Evolutionary conservation across 768 basidiomycete species (phyloP), one percentile per base, ranked within the genome.

Genomic region (Melanogaster broomeanus): DNA sequence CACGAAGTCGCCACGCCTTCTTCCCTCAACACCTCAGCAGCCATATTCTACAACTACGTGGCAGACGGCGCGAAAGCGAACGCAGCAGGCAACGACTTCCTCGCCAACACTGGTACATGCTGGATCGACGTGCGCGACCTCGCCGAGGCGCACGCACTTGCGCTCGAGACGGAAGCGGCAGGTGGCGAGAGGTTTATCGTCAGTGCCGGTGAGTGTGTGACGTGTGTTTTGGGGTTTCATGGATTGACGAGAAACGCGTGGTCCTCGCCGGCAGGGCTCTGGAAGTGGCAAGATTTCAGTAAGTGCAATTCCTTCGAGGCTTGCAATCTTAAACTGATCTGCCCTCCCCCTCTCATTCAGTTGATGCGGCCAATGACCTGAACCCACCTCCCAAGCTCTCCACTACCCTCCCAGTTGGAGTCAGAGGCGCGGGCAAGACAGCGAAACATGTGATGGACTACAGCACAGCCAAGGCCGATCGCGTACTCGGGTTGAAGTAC

Each of bases 101-200:
- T 66, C 30, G 60, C 59, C 19, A 48, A 59, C 15, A 49, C 58
- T 16, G 65, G 67, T 6, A 60, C 61, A 11, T 51, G 59, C 21
- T 81, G 76, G 73, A 60, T 79, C 24, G 80, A 84, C 45, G 82
- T 83, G 6, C 75, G 82, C 6, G 83, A 85, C 60, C 61, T 82
- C 28, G 83, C 79, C 0, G 64, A 69, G 13, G 82, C 79, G 0
- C 85, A 87, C 58, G 73, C 74, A 0, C 63, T 70, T 6, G 81
- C 82, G 4, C n/a, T n/a, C n/a, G n/a, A n/a, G n/a, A n/a, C n/a
- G n/a, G n/a, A n/a, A n/a, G n/a, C n/a, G n/a, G n/a, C n/a, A n/a
- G n/a, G n/a, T n/a, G n/a, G n/a, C n/a, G n/a, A n/a, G n/a, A n/a
- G n/a, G n/a, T n/a, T n/a, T n/a, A n/a, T n/a, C n/a, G n/a, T n/a